phyloP scores from a whole-genome alignment of 306 rosid species.

The Leucaena leucocephala region DNA sequence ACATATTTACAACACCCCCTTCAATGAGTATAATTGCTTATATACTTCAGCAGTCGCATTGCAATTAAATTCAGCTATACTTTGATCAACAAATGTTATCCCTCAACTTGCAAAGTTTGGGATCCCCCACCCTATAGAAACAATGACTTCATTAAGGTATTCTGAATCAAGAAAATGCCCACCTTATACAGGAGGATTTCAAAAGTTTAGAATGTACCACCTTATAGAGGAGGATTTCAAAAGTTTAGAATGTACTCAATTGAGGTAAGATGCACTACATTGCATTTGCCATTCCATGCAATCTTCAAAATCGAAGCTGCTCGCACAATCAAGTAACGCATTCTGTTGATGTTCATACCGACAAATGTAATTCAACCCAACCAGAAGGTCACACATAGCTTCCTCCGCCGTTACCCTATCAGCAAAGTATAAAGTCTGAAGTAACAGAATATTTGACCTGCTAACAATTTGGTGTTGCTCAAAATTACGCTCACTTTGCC shows the following conservation, averaged over 20 bases:
- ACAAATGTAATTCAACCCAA: conserved; percentile 90
- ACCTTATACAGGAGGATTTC: conserved; percentile 41
- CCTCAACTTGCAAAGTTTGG: conserved; percentile 44
- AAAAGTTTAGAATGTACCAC: conserved; percentile 37
- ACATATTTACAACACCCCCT: conserved; percentile 37
- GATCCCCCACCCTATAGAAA: conserved; percentile 43
- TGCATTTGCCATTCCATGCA: conserved; percentile 88
- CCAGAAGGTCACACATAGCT: conserved; percentile 79
- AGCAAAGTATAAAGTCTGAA: conserved; percentile 86
- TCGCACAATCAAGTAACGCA: conserved; percentile 82
- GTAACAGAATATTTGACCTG: conserved; percentile 75
- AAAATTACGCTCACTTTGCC: conserved; percentile 94
- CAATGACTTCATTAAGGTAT: conserved; percentile 32
- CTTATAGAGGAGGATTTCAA: conserved; percentile 42
- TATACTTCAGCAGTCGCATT: conserved; percentile 45
- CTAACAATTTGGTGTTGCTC: conserved; percentile 81
- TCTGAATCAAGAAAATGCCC: conserved; percentile 45
- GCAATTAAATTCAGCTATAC: conserved; percentile 42
- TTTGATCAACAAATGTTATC: conserved; percentile 36
- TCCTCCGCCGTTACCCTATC: conserved; percentile 82
- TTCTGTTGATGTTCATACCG: conserved; percentile 95
- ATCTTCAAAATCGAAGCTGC: conserved; percentile 91
- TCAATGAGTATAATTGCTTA: conserved; percentile 39
- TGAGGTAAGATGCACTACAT: conserved; percentile 59
- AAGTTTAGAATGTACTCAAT: conserved; percentile 46